Evolutionary conservation across 257 asterid genomes (phyloP).

Genomic region (Capsicum baccatum): DNA sequence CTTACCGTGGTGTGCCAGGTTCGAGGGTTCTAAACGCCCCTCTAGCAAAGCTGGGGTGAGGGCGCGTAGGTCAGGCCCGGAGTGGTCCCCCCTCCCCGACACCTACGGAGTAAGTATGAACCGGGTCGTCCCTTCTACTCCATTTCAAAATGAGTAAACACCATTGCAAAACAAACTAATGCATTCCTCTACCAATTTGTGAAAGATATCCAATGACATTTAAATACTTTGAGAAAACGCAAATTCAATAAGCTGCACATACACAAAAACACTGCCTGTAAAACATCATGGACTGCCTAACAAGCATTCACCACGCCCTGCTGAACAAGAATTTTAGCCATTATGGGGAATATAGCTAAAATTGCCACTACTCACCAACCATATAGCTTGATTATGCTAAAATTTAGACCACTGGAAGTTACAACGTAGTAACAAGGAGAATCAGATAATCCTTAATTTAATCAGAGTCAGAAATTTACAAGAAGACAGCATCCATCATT

Average conservation of each 20-base stretch:
- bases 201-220: not conserved
- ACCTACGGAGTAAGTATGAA: no score
- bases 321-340: not conserved
- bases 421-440: not conserved
- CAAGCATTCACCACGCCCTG: not conserved
- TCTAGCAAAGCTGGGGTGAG: no score
- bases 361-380: not conserved
- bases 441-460: not conserved
- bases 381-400: not conserved
- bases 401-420: not conserved
- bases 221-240: not conserved
- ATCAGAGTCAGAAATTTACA: not conserved
- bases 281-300: not conserved
- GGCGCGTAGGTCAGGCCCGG: no score
- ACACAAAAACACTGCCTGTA: conserved; percentile 7
- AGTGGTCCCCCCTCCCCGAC: no score
- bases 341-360: not conserved
- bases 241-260: conserved; percentile 20
- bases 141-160: not conserved
- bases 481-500: conserved; percentile 1
- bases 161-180: conserved; percentile 9
- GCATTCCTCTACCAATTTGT: not conserved
- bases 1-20: no score
- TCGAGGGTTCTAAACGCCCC: no score
- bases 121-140: no score